phyloP scores from a whole-genome alignment of 2,329 filamentous ascomycete species.

The Annulohypoxylon truncatum region DNA sequence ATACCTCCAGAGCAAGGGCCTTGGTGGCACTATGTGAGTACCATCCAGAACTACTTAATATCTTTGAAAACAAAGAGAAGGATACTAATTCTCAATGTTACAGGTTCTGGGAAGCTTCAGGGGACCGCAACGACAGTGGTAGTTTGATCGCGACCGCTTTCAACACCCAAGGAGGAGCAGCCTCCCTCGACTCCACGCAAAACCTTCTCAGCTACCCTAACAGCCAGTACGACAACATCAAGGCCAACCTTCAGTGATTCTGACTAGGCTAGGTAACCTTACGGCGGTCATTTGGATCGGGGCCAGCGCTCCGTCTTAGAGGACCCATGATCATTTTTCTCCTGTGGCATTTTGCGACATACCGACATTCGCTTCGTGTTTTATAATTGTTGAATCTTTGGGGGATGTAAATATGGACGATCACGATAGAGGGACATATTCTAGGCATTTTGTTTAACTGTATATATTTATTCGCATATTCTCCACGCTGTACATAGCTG shows the following conservation, averaged over 20 bases:
- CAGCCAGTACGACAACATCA: conserved; percentile 49
- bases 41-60: not conserved
- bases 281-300: conserved; percentile 33
- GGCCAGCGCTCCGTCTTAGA: conserved; percentile 35
- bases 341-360: not conserved
- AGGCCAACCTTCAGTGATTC: conserved; percentile 41
- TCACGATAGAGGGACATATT: not conserved
- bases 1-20: conserved; percentile 70
- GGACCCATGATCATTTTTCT: conserved; percentile 3
- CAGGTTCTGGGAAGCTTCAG: conserved; percentile 81
- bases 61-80: no score
- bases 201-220: conserved; percentile 48
- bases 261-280: not conserved
- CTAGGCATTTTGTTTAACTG: conserved; percentile 23
- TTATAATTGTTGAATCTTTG: conserved; percentile 4
- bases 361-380: conserved; percentile 23
- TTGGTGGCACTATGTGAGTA: conserved; percentile 76
- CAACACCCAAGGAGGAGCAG: conserved; percentile 43
- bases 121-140: conserved; percentile 68
- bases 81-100: not conserved
- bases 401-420: conserved; percentile 14
- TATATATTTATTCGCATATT: conserved; percentile 25
- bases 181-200: conserved; percentile 42
- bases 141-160: conserved; percentile 66
- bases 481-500: conserved; percentile 23